Conservation (phyloP, 2,329 filamentous ascomycete genomes). For the Trichophyton benhamiae region DNA sequence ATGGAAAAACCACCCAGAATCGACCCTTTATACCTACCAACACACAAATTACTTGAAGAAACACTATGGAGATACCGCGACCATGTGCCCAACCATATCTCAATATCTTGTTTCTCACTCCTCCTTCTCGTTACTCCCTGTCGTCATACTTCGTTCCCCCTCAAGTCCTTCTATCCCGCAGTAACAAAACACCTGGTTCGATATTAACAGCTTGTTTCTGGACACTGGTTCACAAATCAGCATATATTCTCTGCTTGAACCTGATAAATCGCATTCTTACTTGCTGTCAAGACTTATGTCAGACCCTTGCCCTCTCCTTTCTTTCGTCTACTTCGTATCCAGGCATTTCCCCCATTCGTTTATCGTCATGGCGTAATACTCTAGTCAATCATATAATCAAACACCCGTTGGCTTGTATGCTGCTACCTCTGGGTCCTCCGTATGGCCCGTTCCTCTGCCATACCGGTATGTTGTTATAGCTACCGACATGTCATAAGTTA, state of each 20-base stretch:
- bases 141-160: background rate
- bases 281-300: background rate
- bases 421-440: background rate
- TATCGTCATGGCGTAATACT: background rate
- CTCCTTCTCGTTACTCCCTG: background rate
- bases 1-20: background rate
- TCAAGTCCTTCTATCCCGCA: background rate
- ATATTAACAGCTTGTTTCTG: background rate
- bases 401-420: background rate
- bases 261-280: background rate
- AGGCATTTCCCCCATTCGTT: background rate
- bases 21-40: background rate
- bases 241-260: background rate
- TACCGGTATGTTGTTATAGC: background rate
- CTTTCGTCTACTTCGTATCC: background rate
- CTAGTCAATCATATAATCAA: background rate
- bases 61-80: background rate
- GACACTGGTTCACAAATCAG: background rate
- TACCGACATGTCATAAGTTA: background rate
- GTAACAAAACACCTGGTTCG: background rate
- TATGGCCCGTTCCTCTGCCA: background rate
- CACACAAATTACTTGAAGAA: background rate
- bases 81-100: background rate
- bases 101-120: background rate
- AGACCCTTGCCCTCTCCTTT: background rate